Base-by-base conservation (phyloP, 257 asterid species). In the Oldenlandia corymbosa region DNA sequence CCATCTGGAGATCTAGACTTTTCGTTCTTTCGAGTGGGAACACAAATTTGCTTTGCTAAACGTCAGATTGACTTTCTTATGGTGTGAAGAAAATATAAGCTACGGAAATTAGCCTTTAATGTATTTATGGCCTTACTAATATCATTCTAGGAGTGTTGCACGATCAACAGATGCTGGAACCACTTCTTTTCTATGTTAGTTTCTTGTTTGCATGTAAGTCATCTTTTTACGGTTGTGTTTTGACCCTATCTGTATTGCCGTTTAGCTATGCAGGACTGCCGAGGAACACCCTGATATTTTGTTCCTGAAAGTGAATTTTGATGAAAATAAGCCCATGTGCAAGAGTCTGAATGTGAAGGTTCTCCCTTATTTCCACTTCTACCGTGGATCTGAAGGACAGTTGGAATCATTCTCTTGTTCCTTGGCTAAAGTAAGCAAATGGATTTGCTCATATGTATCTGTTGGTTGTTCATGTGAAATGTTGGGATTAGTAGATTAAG, bases 351-450 rank as follows among this genome's bases (percentile, higher is more conserved):
- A 88, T 50, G 95, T 91, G 12, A 91, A 82, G 82, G 95, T 88
- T 79, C 98, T 91, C 64, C 96, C 98, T 3, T 81, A 71, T 80
- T 91, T 91, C 86, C 96, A 88, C 74, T 91, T 88, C 83, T 88
- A 88, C 73, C 91, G 98, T 23, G 98, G 96, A 49, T 95, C 95
- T 46, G 96, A 91, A 69, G 96, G 98, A 61, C 92, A 77, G 70
- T 85, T 91, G 26, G 96, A 91, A 70, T 68, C 98, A 64, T 91
- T 91, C 71, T 88, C 98, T 64, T 91, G 98, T 70, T 88, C 96
- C 53, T 90, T 91, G 51, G 94, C 88, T 73, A 91, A 91, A 80
- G 98, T 88, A 79, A 81, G 88, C 58, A 23, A 65, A 48, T 48
- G 36, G 23, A 2, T 57, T 37, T 36, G 43, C 10, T 23, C 28